Evolutionary conservation across 2,329 filamentous ascomycete species (phyloP).

Genomic region (Hymenoscyphus occultus): DNA sequence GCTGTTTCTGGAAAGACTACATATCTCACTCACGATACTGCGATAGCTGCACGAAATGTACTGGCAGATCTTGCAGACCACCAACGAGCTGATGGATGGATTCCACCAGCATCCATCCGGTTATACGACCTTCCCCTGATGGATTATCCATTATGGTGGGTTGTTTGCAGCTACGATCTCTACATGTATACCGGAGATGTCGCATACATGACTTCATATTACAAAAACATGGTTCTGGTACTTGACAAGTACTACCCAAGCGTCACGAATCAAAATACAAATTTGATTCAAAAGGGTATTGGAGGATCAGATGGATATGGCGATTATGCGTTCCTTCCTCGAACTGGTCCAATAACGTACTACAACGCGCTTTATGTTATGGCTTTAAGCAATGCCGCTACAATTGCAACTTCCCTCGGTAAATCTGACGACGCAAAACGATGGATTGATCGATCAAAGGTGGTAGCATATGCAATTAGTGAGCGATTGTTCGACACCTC

Average conservation of each 20-base stretch:
- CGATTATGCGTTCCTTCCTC: slow-evolving; percentile 50
- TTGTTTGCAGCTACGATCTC: slow-evolving; percentile 47
- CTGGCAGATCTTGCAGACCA: slow-evolving; percentile 49
- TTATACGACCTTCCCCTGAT: slow-evolving; percentile 48
- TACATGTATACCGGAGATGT: slow-evolving; percentile 49
- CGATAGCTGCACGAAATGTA: slow-evolving; percentile 44
- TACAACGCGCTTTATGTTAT: slow-evolving; percentile 51
- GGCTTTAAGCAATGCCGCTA: slow-evolving; percentile 44
- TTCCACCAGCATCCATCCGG: slow-evolving; percentile 52
- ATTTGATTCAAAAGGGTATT: slow-evolving; percentile 43
- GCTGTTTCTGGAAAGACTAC: slow-evolving; percentile 48
- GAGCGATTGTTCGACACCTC: slow-evolving; percentile 40
- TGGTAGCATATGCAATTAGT: slow-evolving; percentile 39
- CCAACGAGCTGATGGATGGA: slow-evolving; percentile 51
- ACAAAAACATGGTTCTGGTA: slow-evolving; percentile 40
- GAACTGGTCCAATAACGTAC: slow-evolving; percentile 48
- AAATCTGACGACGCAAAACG: slow-evolving; percentile 37
- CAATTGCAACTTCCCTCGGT: slow-evolving; percentile 39
- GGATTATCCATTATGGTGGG: slow-evolving; percentile 54
- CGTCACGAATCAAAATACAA: slow-evolving; percentile 40
- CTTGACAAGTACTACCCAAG: slow-evolving; percentile 48
- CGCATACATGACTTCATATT: slow-evolving; percentile 43
- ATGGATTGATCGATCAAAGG: slow-evolving; percentile 41
- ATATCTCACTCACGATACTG: slow-evolving; percentile 46
- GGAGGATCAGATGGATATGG: slow-evolving; percentile 42